These are phyloP conservation scores for Cyclotella atomus DNA, from an alignment of 108 stramenopile genomes.

Conservation along the genomic window DNA sequence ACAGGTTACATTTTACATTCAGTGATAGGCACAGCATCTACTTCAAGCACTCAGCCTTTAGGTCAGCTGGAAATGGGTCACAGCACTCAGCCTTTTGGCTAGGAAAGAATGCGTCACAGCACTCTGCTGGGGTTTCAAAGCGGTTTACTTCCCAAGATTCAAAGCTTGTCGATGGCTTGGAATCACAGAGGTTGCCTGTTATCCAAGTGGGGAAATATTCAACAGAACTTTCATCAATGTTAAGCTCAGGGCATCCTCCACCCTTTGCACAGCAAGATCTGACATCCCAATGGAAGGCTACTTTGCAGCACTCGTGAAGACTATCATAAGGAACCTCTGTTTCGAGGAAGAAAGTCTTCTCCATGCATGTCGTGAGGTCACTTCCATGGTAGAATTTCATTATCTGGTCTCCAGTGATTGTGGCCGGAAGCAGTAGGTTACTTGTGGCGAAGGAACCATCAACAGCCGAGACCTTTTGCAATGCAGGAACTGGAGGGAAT, in stretches of 20 bases:
- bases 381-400: constrained; percentile 28
- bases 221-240: neutral
- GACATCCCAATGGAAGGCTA: constrained; percentile 31
- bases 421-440: constrained; percentile 37
- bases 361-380: constrained; percentile 30
- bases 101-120: constrained; percentile 15
- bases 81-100: neutral
- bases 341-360: constrained; percentile 27
- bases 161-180: constrained; percentile 17
- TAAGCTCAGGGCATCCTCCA: constrained; percentile 36
- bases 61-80: too few relatives aligned
- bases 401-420: constrained; percentile 36
- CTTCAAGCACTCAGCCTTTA: too few relatives aligned
- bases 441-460: constrained; percentile 3
- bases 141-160: constrained; percentile 25
- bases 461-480: constrained; percentile 13
- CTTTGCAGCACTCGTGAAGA: constrained; percentile 30
- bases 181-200: constrained; percentile 23
- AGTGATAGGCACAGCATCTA: too few relatives aligned
- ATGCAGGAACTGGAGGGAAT: constrained; percentile 49
- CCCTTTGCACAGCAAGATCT: constrained; percentile 26
- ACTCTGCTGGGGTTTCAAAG: constrained; percentile 15
- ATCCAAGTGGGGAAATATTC: constrained; percentile 35
- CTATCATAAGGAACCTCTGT: constrained; percentile 32
- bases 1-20: too few relatives aligned